Evolutionary conservation across 345 rosid genomes (phyloP), one percentile per base, ranked within the genome.

Genomic region (Eucalyptus microcorys): DNA sequence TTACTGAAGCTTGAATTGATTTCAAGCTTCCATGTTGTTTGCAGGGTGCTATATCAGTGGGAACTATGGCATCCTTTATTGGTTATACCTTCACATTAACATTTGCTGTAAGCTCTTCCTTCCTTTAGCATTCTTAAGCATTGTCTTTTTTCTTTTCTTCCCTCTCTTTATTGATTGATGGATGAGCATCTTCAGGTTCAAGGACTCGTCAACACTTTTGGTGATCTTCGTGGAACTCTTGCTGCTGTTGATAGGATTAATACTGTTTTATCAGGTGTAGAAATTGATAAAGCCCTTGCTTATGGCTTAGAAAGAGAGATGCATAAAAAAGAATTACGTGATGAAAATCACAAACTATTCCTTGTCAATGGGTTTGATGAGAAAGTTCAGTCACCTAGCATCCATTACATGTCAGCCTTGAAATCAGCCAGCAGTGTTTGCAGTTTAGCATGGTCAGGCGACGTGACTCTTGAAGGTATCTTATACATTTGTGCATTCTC

Each of bases 21-120:
- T 88, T 88, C 66, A 87, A 45, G 32, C 87, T 57, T 32, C 13
- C 83, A 49, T 89, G 34, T 88, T 91, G 49, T 88, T 91, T 89
- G 90, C 95, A 97, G 99, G 99, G 99, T 42, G 96, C 95, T 91
- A 93, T 97, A 83, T 95, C 99, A 90, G 95, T 97, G 87, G 99
- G 99, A 90, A 94, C 95, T 34, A 92, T 96, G 92, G 99, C 97
- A 89, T 97, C 99, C 30, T 97, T 96, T 92, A 95, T 97, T 76
- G 99, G 99, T 92, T 97, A 96, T 93, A 96, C 98, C 59, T 97
- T 96, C 93, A 97, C 99, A 26, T 91, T 97, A 85, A 97, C 99
- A 59, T 97, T 96, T 94, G 97, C 96, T 34, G 99, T 96, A 91
- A 97, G 98, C 92, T 86, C 90, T 85, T 64, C 86, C 86, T 88